A percentile compares a stretch with the other conserved stretches of the same genome.
These are phyloP conservation scores for Globisporangium lucens DNA, from an alignment of 352 stramenopile species.

Conservation along the genomic window DNA sequence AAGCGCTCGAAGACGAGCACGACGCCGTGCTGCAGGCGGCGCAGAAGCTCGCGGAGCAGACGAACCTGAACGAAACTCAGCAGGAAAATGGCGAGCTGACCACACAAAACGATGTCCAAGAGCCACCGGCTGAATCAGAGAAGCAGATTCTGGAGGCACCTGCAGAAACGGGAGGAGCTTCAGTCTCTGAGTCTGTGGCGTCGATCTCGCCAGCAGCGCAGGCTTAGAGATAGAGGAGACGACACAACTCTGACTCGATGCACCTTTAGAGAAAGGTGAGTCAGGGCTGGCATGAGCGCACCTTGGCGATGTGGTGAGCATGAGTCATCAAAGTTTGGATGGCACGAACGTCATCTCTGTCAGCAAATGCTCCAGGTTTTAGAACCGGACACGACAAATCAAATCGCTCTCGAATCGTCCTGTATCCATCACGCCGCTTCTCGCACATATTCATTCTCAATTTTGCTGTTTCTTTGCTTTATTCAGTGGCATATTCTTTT, in stretches of 20 bases:
- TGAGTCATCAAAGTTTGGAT: too few species aligned
- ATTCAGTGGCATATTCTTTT: not conserved
- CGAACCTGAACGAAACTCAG: not conserved
- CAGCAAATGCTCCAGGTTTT: too few species aligned
- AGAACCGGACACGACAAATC: too few species aligned
- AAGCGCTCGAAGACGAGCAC: slow-evolving; percentile 58
- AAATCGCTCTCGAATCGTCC: too few species aligned
- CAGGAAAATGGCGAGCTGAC: not conserved
- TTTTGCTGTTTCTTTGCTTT: slow-evolving; percentile 2
- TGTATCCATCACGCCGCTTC: not conserved
- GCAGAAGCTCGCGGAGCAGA: slow-evolving; percentile 37
- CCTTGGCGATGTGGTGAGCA: too few species aligned
- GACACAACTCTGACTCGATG: not conserved
- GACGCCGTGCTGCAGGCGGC: slow-evolving; percentile 57
- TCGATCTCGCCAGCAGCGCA: not conserved
- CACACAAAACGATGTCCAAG: not conserved
- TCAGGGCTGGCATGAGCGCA: too few species aligned
- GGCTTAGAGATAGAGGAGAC: not conserved
- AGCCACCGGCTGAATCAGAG: not conserved
- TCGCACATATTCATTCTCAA: not conserved
- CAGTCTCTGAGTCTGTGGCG: not conserved
- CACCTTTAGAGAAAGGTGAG: not conserved
- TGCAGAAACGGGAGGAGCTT: not conserved
- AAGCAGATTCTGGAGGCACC: not conserved
- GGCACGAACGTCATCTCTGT: too few species aligned